A percentile compares a stretch with the other conserved stretches of the same genome.
Evolutionary conservation across 306 rosid species (phyloP).

Genomic region (cucumber (Cucumis sativus)): DNA sequence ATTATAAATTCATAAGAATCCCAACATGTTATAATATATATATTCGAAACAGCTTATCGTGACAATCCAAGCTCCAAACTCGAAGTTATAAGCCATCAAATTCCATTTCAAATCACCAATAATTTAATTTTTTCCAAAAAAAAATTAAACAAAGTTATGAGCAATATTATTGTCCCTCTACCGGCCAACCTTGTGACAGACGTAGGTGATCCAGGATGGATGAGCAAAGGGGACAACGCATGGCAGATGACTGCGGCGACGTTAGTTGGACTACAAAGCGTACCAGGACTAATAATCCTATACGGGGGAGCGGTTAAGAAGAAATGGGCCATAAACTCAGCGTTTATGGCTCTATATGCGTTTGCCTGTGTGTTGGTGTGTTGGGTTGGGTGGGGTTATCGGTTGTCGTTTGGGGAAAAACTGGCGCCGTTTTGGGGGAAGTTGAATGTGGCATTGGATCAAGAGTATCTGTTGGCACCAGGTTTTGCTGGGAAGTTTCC

Average conservation of each 20-base stretch:
- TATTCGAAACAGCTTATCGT: not conserved
- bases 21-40: too few species aligned
- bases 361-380: constrained; percentile 31
- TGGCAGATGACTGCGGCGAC: constrained; percentile 41
- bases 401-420: constrained; percentile 22
- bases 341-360: constrained; percentile 35
- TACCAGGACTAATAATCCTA: constrained; percentile 30
- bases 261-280: constrained; percentile 27
- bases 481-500: constrained; percentile 21
- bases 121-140: not conserved
- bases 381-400: constrained; percentile 33
- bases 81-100: not conserved
- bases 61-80: not conserved
- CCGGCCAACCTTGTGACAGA: constrained; percentile 7
- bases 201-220: constrained; percentile 20
- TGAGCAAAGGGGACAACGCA: constrained; percentile 39
- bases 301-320: constrained; percentile 35
- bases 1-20: not conserved
- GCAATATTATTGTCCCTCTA: not conserved
- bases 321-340: constrained; percentile 41
- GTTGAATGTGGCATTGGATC: constrained; percentile 15
- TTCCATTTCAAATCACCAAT: not conserved
- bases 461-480: not conserved
- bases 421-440: constrained; percentile 23
- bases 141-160: not conserved